Evolutionary conservation across 345 rosid genomes (phyloP).

Genomic region (Mallotus nudiflorus): DNA sequence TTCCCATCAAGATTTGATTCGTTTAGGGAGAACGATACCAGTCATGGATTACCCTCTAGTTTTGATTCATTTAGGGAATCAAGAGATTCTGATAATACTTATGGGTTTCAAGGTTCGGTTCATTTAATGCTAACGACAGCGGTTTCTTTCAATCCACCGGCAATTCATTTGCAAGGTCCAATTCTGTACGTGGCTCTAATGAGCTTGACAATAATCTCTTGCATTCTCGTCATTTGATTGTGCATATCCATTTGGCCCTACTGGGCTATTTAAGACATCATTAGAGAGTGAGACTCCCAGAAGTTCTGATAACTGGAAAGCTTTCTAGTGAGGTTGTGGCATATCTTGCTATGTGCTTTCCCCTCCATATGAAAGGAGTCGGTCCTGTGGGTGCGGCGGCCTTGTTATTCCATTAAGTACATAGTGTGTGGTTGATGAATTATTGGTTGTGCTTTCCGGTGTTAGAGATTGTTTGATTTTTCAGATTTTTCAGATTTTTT

Average conservation of each 20-base stretch:
- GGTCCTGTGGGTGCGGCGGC: constrained; percentile 20
- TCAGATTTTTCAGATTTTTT: not conserved
- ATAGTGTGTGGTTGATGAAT: constrained; percentile 22
- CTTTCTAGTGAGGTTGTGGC: constrained; percentile 42
- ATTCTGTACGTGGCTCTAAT: constrained; percentile 50
- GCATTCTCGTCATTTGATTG: constrained; percentile 73
- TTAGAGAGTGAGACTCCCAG: constrained; percentile 39
- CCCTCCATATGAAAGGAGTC: not conserved
- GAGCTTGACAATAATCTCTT: constrained; percentile 48
- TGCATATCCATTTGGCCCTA: constrained; percentile 71
- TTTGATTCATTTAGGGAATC: constrained; percentile 24
- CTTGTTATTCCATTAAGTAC: constrained; percentile 29
- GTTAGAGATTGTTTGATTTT: constrained; percentile 20
- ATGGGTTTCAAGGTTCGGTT: constrained; percentile 47
- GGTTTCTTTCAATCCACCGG: constrained; percentile 34
- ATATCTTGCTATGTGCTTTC: not conserved
- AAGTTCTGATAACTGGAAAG: constrained; percentile 61
- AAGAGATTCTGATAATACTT: constrained; percentile 12
- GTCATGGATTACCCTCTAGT: constrained; percentile 24
- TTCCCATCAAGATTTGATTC: constrained; percentile 26
- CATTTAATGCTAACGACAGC: constrained; percentile 30
- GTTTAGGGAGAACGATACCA: constrained; percentile 31
- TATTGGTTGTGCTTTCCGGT: constrained; percentile 25
- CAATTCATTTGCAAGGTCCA: constrained; percentile 51
- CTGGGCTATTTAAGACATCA: constrained; percentile 65